phyloP scores from a whole-genome alignment of 352 stramenopile species.

The Phytophthora uliginosa region DNA sequence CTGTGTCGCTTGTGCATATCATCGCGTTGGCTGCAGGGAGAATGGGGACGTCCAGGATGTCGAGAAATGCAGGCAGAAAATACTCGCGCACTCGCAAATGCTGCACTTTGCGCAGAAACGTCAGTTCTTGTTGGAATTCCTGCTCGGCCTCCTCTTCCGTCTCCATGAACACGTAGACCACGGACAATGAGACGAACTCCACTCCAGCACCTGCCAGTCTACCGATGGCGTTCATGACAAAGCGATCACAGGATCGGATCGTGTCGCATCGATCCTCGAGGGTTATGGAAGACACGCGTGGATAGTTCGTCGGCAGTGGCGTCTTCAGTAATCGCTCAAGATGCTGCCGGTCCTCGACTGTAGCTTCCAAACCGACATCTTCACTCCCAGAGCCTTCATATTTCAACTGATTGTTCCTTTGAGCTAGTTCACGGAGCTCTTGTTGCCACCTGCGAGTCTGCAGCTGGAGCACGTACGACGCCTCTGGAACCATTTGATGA shows the following conservation, averaged over 20 bases:
- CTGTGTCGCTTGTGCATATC: neutral
- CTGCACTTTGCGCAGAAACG: constrained; percentile 36
- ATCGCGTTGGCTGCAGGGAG: constrained; percentile 14
- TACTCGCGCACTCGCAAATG: constrained; percentile 28
- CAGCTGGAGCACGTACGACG: constrained; percentile 7
- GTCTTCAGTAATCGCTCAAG: constrained; percentile 32
- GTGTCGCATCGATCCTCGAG: constrained; percentile 19
- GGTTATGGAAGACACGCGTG: constrained; percentile 13
- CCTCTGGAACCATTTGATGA: neutral
- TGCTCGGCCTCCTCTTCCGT: neutral
- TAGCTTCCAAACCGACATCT: neutral
- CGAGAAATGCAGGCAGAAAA: constrained; percentile 29
- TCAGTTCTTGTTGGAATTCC: constrained; percentile 36
- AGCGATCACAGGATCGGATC: constrained; percentile 12
- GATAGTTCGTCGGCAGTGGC: constrained; percentile 5
- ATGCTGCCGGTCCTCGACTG: constrained; percentile 12
- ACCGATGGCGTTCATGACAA: constrained; percentile 31
- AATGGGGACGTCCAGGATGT: constrained; percentile 23
- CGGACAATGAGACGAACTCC: constrained; percentile 18
- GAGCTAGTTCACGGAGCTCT: constrained; percentile 9
- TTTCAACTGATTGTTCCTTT: constrained; percentile 14
- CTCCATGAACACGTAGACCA: constrained; percentile 26
- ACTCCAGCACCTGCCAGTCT: constrained; percentile 1
- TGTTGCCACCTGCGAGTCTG: constrained; percentile 13
- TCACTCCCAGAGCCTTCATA: neutral